A percentile compares a stretch with the other conserved stretches of the same genome.
Conservation (phyloP, 768 basidiomycete species). For the Galerina marginata region DNA sequence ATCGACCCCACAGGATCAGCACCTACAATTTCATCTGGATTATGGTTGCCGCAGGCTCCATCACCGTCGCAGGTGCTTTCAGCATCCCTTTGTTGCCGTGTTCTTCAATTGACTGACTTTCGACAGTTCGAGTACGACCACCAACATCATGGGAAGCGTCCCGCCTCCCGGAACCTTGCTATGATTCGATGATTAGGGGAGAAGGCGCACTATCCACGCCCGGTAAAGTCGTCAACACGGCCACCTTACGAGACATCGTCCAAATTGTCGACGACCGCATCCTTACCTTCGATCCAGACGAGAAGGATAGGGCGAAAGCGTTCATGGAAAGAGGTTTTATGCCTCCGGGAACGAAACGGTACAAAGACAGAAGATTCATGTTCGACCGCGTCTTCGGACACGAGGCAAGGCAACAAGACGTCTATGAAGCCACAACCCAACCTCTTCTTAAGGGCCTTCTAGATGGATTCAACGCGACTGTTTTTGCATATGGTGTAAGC, state of each 20-base stretch:
- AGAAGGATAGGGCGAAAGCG: conserved; percentile 78
- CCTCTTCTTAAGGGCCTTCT: conserved; percentile 85
- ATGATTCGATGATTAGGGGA: conserved; percentile 75
- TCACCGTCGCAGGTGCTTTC: conserved; percentile 78
- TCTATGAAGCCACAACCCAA: conserved; percentile 86
- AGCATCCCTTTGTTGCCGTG: conserved; percentile 23
- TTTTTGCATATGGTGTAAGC: conserved; percentile 97
- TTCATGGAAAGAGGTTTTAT: conserved; percentile 87
- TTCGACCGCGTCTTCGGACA: conserved; percentile 93
- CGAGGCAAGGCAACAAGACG: conserved; percentile 81
- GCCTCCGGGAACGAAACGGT: conserved; percentile 88
- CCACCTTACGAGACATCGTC: conserved; percentile 76
- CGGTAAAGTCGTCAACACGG: conserved; percentile 54
- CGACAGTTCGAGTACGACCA: conserved; percentile 87
- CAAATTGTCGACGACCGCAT: conserved; percentile 95
- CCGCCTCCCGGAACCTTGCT: conserved; percentile 77
- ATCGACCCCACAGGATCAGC: conserved; percentile 5
- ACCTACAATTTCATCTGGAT: conserved; percentile 12
- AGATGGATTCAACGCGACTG: conserved; percentile 95
- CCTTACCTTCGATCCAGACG: conserved; percentile 94
- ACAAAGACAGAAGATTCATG: conserved; percentile 97
- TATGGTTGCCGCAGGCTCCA: conserved; percentile 88
- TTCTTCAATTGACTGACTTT: conserved; percentile 16
- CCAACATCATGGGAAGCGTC: conserved; percentile 85
- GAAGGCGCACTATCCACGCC: conserved; percentile 86